Base-by-base conservation (phyloP, 176 grass and related monocot genomes). In the Rhipidocladum racemiflorum region DNA sequence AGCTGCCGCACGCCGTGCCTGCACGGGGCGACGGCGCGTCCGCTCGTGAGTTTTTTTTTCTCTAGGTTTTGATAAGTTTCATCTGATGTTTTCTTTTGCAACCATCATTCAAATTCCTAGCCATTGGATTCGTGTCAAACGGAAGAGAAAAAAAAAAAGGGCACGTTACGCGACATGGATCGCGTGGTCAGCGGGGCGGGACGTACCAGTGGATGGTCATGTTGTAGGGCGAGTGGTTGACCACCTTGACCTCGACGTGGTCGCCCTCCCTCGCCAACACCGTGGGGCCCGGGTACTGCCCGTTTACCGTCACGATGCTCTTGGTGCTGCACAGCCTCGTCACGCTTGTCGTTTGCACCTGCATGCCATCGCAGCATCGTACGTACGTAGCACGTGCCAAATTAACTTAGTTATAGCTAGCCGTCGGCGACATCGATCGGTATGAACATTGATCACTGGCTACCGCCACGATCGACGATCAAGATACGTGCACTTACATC, bases 301-400 rank as follows among this genome's bases (percentile, higher is more conserved):
- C 94, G 75, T 97, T 97, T 44, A 94, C 91, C 7, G 94, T 97
- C 65, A 88, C 91, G 61, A 97, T 92, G 89, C 85, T 91, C 89
- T 97, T 97, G 0, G 82, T 94, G 55, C 60, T 62, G 67, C 94
- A 94, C 70, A 97, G 71, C 45, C 89, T 56, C 23, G 91, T 94
- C 67, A 90, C 87, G 69, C 83, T 92, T 20, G 83, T 62, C 88
- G 72, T 89, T 81, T 68, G 61, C 60, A 97, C 87, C 94, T 97
- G 88, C 17, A 53, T 78, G 2, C 13, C 17, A 73, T 70, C n/a
- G 54, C 1, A 10, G 54, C n/a, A n/a, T n/a, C n/a, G n/a, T 34
- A 34, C 32, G 32, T 2, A 9, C 50, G n/a, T n/a, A n/a, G n/a
- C n/a, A n/a, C n/a, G n/a, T n/a, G n/a, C n/a, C n/a, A n/a, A n/a